These are phyloP conservation scores for Cornus florida DNA, from an alignment of 148 eudicot species.

Conservation along the genomic window DNA sequence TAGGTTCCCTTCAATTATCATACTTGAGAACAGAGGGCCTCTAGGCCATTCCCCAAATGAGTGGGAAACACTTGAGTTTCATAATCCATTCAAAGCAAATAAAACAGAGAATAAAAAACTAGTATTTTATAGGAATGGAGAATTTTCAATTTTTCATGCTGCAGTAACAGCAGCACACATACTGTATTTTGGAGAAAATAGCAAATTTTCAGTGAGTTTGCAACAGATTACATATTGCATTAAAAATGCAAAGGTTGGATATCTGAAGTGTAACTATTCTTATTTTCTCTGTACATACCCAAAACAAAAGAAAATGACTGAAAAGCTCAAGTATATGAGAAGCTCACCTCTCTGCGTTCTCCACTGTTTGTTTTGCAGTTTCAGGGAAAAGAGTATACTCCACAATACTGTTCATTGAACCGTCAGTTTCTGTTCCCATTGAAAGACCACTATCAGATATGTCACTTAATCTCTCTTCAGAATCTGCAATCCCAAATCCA, in stretches of 20 bases:
- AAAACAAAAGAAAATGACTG: background rate
- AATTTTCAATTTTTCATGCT: background rate
- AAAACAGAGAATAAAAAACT: background rate
- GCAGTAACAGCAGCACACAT: background rate
- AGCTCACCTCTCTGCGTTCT: conserved; percentile 52
- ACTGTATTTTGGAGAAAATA: background rate
- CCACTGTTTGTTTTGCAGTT: conserved; percentile 38
- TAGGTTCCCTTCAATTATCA: too few species aligned
- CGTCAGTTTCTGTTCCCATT: conserved; percentile 97
- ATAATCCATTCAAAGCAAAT: background rate
- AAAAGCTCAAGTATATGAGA: background rate
- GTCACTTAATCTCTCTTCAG: conserved; percentile 91
- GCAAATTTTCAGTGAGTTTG: too few species aligned
- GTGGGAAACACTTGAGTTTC: background rate
- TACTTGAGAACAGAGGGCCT: background rate
- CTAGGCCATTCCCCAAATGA: background rate
- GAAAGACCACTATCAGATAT: conserved; percentile 96
- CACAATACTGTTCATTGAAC: conserved; percentile 74
- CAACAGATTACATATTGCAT: too few species aligned
- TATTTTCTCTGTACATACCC: background rate
- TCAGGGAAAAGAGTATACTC: conserved; percentile 95
- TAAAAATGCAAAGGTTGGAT: too few species aligned
- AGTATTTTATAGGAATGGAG: background rate
- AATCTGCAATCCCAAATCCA: conserved; percentile 76
- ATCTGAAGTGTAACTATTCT: background rate